Base-by-base conservation (phyloP, 2,329 filamentous ascomycete genomes). In the Botrytis pseudocinerea region DNA sequence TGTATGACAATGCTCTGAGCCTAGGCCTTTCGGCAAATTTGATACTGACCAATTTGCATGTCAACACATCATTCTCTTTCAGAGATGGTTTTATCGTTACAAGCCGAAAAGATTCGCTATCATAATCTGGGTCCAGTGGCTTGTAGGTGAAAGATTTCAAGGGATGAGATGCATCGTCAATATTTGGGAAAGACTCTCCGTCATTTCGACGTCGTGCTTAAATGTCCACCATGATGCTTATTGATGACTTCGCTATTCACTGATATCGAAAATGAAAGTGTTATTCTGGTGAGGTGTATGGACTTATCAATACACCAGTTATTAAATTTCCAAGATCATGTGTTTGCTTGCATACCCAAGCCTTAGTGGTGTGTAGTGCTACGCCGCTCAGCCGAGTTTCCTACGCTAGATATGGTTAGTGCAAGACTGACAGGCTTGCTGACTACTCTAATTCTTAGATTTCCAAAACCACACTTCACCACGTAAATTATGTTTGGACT, bases 1-100 rank as follows among this genome's bases (percentile, higher is more conserved):
- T 75, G 62, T 80, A 80, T 4, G 77, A 80, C 44, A 79, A 66
- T 25, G 77, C 78, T 48, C 77, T 70, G 66, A 75, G 79, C 25
- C 68, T 74, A 2, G 76, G 76, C 35, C 65, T 71, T 4, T 75
- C 69, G 7, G 48, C 73, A 42, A 79, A 77, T 18, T 61, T 66
- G 20, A 7, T 40, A 60, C 66, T 69, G 20, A 16, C 14, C 5
- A 73, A 40, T 28, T 20, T 48, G 40, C 59, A 61, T 1, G 12
- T 38, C 25, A 66, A 28, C 25, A 14, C 12, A 65, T 35, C 42
- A 22, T n/a, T 32, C 14, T n/a, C 3, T 10, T 51, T 18, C 22
- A 16, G 25, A 2, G 28, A 35, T 6, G 28, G 12, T 6, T 66
- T 28, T 48, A 69, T 18, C 8, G 5, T n/a, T n/a, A 72, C 0